phyloP scores from a whole-genome alignment of 306 rosid genomes.

The Prunus mongolica region DNA sequence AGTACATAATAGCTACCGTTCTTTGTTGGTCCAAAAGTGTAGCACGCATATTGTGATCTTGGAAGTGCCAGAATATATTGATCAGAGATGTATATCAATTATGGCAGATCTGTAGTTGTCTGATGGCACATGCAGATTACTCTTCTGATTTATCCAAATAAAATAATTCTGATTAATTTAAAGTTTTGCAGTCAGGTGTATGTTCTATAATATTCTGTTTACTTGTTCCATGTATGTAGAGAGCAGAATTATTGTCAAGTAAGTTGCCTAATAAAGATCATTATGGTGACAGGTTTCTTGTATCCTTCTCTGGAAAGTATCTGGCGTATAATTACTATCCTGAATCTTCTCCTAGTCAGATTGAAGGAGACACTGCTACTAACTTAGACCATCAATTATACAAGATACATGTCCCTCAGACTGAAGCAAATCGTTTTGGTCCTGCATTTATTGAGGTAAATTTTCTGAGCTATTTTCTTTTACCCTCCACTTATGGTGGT shows the following conservation, averaged over 20 bases:
- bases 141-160: not conserved
- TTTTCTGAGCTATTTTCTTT: constrained; percentile 10
- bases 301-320: constrained; percentile 89
- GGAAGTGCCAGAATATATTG: not conserved
- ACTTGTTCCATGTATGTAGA: constrained; percentile 17
- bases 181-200: not conserved
- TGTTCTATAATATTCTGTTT: constrained; percentile 10
- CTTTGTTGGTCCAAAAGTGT: not conserved
- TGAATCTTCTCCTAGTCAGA: constrained; percentile 45
- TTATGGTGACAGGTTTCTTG: constrained; percentile 71
- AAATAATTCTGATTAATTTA: not conserved
- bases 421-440: constrained; percentile 61
- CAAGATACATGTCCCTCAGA: constrained; percentile 68
- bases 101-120: not conserved
- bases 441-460: constrained; percentile 94
- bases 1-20: not conserved
- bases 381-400: constrained; percentile 55
- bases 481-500: not conserved
- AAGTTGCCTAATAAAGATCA: constrained; percentile 17
- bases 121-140: not conserved
- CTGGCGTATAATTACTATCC: constrained; percentile 44
- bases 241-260: not conserved
- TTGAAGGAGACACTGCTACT: constrained; percentile 40
- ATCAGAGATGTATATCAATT: not conserved
- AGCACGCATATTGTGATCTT: not conserved